Evolutionary conservation across 1,139 yeast genomes (phyloP).

Genomic region (Blastobotrys apis): DNA sequence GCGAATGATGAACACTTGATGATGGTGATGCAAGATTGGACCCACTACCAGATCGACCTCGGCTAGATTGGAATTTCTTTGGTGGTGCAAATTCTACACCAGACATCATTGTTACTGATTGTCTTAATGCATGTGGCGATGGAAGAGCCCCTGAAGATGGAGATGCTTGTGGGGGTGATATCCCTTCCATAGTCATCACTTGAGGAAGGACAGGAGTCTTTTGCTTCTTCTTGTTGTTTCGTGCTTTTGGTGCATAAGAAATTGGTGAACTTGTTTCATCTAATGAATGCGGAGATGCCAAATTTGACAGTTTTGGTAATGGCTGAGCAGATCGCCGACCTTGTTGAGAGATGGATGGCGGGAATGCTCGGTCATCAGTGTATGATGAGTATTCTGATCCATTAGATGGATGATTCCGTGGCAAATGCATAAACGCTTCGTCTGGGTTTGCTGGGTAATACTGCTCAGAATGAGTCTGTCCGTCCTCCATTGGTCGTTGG

Average conservation of each 20-base stretch:
- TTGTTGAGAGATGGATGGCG: slow-evolving; percentile 17
- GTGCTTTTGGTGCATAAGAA: slow-evolving; percentile 30
- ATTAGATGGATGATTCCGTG: slow-evolving; percentile 11
- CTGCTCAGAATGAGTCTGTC: not conserved
- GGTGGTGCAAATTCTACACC: slow-evolving; percentile 34
- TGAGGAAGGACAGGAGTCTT: not conserved
- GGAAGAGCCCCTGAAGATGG: slow-evolving; percentile 25
- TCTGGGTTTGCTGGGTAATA: slow-evolving; percentile 14
- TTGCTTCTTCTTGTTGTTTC: slow-evolving; percentile 15
- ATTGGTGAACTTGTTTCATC: slow-evolving; percentile 30
- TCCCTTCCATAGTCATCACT: no score
- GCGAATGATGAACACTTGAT: slow-evolving; percentile 3
- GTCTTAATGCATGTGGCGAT: slow-evolving; percentile 32
- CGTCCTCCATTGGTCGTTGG: not conserved
- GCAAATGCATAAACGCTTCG: slow-evolving; percentile 14
- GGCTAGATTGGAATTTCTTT: slow-evolving; percentile 21
- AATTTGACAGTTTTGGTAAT: slow-evolving; percentile 25
- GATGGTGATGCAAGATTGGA: slow-evolving; percentile 1
- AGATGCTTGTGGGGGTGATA: slow-evolving; percentile 5
- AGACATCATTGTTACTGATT: slow-evolving; percentile 30
- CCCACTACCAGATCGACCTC: not conserved
- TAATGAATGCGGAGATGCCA: slow-evolving; percentile 35
- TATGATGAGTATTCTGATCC: slow-evolving; percentile 10
- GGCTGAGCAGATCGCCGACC: slow-evolving; percentile 19
- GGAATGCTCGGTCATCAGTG: slow-evolving; percentile 15